Evolutionary conservation across 495 filamentous ascomycete species (phyloP).

Genomic region (Apiosordaria backusii): DNA sequence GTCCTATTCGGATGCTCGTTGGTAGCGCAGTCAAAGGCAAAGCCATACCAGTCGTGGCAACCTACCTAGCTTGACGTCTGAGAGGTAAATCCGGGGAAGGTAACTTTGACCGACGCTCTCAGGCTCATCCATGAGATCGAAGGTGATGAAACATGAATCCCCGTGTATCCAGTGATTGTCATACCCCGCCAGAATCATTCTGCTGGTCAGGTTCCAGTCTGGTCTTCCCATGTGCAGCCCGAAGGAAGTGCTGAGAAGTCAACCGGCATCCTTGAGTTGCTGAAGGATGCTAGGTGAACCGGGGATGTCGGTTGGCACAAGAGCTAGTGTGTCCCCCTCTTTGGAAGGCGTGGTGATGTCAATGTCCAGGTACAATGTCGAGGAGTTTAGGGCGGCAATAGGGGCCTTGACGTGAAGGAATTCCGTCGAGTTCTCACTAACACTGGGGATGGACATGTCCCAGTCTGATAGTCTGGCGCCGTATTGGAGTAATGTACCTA

Average conservation of each 20-base stretch:
- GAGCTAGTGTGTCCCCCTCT: neutral
- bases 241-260: neutral
- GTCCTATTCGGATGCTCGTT: neutral
- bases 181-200: neutral
- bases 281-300: neutral
- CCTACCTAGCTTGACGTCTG: neutral
- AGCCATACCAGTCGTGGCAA: neutral
- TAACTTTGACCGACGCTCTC: neutral
- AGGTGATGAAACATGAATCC: neutral
- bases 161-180: neutral
- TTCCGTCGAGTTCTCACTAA: neutral
- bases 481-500: neutral
- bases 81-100: neutral
- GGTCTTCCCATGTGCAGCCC: neutral
- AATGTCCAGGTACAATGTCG: neutral
- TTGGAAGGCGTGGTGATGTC: neutral
- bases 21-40: neutral
- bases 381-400: neutral
- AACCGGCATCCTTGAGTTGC: neutral
- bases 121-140: neutral
- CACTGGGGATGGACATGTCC: neutral
- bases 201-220: neutral
- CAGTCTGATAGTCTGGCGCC: neutral
- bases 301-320: neutral
- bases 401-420: slow-evolving; percentile 1